Evolutionary conservation across 768 basidiomycete genomes (phyloP), one percentile per base, ranked within the genome.

Genomic region (Termitomyces sp.): DNA sequence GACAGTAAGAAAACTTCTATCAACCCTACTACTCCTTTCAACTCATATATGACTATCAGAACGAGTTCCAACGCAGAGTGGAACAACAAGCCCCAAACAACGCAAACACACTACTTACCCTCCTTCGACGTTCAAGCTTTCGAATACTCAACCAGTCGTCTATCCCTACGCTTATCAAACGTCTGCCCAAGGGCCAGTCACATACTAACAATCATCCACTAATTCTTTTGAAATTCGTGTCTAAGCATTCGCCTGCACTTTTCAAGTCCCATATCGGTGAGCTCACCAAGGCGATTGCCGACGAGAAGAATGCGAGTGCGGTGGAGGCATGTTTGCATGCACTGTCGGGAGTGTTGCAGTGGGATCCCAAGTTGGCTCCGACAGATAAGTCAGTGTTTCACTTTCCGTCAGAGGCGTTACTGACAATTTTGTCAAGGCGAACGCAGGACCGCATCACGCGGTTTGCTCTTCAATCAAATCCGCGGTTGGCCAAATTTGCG

Each of bases 121-220:
- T 98, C 61, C 72, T 96, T 40, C 88, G 87, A 32, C 82, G 85
- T 17, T 82, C 82, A 4, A 83, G 80, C 48, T 81, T 89, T 49
- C 82, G 85, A 47, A 77, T 94, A 62, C 62, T 96, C 66, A 97
- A 96, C 66, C 84, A 88, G 50, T 93, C 95, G 0, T 89, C 88
- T 0, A 80, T 98, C 17, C 85, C 94, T 1, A 85, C 85, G 0
- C 78, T 98, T 23, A 70, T 98, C 61, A 85, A 86, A 61, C 82
- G 85, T 25, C 63, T 87, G 5, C 80, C 82, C 52, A 83, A 79
- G 55, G 75, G 73, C 12, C 65, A 77, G 54, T 70, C 74, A 21
- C 68, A 70, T 23, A 67, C 72, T 27, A 68, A 70, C n/a, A 70
- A 68, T 19, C 75, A 81, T 50, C 83, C 88, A 0, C 73, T 74